A percentile compares a stretch with the other conserved stretches of the same genome.
Conservation (phyloP, 1,284 basidiomycete species). For the Boletus mariae region DNA sequence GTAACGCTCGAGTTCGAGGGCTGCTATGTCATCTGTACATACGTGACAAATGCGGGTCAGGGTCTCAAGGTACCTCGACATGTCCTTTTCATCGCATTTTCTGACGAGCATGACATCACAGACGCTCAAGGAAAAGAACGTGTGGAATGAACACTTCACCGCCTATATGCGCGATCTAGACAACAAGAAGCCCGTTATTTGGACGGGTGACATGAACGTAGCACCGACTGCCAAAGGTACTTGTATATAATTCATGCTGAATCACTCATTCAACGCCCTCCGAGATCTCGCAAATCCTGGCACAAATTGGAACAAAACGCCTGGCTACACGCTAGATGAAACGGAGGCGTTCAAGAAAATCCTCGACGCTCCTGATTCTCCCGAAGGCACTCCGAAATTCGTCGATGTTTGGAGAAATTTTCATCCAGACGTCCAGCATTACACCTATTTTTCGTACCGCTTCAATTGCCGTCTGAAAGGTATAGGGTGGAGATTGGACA, state of each 20-base stretch:
- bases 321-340: slow-evolving; percentile 80
- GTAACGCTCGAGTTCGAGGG: slow-evolving; percentile 77
- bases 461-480: slow-evolving; percentile 80
- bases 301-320: slow-evolving; percentile 74
- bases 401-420: slow-evolving; percentile 78
- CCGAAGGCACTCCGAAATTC: slow-evolving; percentile 46
- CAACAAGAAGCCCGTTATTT: slow-evolving; percentile 78
- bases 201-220: slow-evolving; percentile 88
- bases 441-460: slow-evolving; percentile 84
- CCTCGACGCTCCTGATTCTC: slow-evolving; percentile 42
- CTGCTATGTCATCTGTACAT: slow-evolving; percentile 75
- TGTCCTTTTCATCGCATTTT: not conserved
- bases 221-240: slow-evolving; percentile 64
- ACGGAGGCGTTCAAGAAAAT: slow-evolving; percentile 67
- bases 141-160: slow-evolving; percentile 77
- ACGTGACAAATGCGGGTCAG: slow-evolving; percentile 84
- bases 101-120: slow-evolving; percentile 28
- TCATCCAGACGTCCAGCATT: slow-evolving; percentile 70
- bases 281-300: slow-evolving; percentile 65
- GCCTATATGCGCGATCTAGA: slow-evolving; percentile 69
- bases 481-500: slow-evolving; percentile 84
- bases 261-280: not conserved
- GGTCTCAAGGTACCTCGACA: slow-evolving; percentile 61
- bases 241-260: not conserved
- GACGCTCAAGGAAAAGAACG: slow-evolving; percentile 70